A percentile compares a stretch with the other conserved stretches of the same genome.
Conservation (phyloP, 192 early-diverging fungal species). For the Allomyces javanicus region DNA sequence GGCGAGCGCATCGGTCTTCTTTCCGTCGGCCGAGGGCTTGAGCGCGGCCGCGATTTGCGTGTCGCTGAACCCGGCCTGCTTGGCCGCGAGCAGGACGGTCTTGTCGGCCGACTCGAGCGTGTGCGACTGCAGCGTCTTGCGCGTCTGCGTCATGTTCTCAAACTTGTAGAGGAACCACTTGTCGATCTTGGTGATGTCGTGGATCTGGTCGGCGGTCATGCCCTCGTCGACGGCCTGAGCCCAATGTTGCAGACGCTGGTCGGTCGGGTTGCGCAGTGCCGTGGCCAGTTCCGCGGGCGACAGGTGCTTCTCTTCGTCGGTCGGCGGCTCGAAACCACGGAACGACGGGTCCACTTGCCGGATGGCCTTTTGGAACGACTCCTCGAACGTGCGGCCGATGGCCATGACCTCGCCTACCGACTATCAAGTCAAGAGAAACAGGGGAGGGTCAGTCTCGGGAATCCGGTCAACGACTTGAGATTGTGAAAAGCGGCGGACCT, state of each 20-base stretch:
- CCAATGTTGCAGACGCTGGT: slow-evolving; percentile 33
- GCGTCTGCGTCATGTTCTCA: slow-evolving; percentile 50
- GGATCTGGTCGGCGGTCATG: slow-evolving; percentile 56
- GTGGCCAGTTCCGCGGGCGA: slow-evolving; percentile 32
- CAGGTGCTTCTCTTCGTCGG: slow-evolving; percentile 23
- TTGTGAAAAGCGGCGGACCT: slow-evolving; percentile 6
- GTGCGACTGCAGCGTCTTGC: slow-evolving; percentile 26
- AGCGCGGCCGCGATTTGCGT: slow-evolving; percentile 49
- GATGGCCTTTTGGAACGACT: slow-evolving; percentile 81
- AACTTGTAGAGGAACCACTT: slow-evolving; percentile 81
- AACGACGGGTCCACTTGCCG: slow-evolving; percentile 87
- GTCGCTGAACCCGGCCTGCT: slow-evolving; percentile 81
- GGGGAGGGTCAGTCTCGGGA: too few species aligned
- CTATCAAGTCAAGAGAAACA: not conserved
- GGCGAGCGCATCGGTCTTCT: slow-evolving; percentile 2
- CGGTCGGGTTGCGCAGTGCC: slow-evolving; percentile 48
- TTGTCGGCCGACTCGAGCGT: slow-evolving; percentile 26
- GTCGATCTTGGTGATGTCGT: slow-evolving; percentile 71
- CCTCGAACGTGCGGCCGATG: slow-evolving; percentile 91
- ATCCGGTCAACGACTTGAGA: too few species aligned
- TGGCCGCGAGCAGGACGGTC: slow-evolving; percentile 47
- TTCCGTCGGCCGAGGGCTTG: slow-evolving; percentile 28
- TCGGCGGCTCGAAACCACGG: slow-evolving; percentile 50
- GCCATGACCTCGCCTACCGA: slow-evolving; percentile 97
- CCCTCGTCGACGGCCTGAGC: slow-evolving; percentile 49